Percentiles rank a stretch among this genome's conserved stretches.
These are phyloP conservation scores for Nectriaceae sp. DNA, from an alignment of 2,329 filamentous ascomycete genomes.

Conservation along the genomic window DNA sequence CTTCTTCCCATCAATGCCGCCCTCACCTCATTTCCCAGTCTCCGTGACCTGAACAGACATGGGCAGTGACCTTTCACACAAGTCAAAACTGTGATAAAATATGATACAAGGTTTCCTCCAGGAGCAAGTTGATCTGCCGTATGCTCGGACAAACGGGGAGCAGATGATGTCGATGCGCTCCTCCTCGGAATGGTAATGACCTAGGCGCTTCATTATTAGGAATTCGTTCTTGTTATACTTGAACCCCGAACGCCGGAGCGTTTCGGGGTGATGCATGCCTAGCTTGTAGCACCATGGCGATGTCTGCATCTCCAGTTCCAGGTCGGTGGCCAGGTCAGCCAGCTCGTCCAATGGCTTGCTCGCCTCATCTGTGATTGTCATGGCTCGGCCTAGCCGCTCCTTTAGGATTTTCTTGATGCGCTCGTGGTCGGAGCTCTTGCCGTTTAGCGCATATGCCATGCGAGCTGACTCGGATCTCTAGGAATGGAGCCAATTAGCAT, in stretches of 20 bases:
- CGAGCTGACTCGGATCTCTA: not conserved
- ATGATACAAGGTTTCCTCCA: not conserved
- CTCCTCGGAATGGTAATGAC: not conserved
- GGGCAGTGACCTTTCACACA: not conserved
- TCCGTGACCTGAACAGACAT: not conserved
- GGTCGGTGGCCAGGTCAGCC: not conserved
- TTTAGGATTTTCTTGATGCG: not conserved
- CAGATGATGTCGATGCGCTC: not conserved
- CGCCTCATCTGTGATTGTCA: not conserved
- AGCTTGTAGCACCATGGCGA: not conserved
- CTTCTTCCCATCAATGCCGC: not conserved
- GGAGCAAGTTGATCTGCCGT: not conserved
- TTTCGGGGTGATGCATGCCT: not conserved
- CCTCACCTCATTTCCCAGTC: not conserved
- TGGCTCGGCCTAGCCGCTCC: not conserved
- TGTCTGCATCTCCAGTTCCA: not conserved
- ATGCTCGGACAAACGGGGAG: not conserved
- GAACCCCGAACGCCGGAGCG: not conserved
- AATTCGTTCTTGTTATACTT: not conserved
- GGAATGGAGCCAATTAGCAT: not conserved
- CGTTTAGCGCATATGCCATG: not conserved
- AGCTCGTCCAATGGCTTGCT: constrained; percentile 2
- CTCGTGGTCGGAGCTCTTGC: not conserved
- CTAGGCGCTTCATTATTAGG: not conserved
- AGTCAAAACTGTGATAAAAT: not conserved